phyloP scores from a whole-genome alignment of 2,329 filamentous ascomycete species.

The Cladophialophora carrionii region DNA sequence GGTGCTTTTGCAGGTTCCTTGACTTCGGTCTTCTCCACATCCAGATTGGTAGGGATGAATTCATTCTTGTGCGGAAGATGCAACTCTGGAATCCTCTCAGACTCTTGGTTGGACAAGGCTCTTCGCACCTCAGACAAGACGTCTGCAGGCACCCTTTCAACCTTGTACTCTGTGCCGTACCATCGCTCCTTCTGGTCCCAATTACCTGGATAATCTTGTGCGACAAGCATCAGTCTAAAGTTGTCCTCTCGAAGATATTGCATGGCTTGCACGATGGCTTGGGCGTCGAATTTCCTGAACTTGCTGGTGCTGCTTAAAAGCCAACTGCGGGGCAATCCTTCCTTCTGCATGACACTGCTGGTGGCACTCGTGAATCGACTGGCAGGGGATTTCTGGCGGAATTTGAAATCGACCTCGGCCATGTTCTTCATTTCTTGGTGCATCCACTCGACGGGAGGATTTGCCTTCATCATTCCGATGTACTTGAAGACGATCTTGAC shows the following conservation, averaged over 20 bases:
- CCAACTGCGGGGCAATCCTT: slow-evolving; percentile 78
- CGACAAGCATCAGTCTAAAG: slow-evolving; percentile 80
- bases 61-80: slow-evolving; percentile 92
- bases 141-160: slow-evolving; percentile 75
- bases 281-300: slow-evolving; percentile 77
- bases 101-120: slow-evolving; percentile 62
- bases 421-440: slow-evolving; percentile 89
- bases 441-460: slow-evolving; percentile 85
- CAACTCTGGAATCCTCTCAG: slow-evolving; percentile 68
- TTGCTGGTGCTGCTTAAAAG: slow-evolving; percentile 78
- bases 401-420: slow-evolving; percentile 91
- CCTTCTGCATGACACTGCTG: slow-evolving; percentile 85
- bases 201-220: slow-evolving; percentile 77
- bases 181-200: slow-evolving; percentile 93
- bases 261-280: slow-evolving; percentile 74
- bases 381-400: slow-evolving; percentile 88
- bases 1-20: slow-evolving; percentile 72
- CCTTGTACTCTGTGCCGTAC: slow-evolving; percentile 94
- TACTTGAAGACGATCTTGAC: slow-evolving; percentile 88
- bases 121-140: slow-evolving; percentile 71
- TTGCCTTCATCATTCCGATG: slow-evolving; percentile 79
- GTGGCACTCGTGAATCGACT: slow-evolving; percentile 85
- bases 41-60: slow-evolving; percentile 89
- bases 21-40: slow-evolving; percentile 94
- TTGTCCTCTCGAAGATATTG: slow-evolving; percentile 81